Evolutionary conservation across 2,329 filamentous ascomycete genomes (phyloP), one percentile per base, ranked within the genome.

Genomic region (Raffaelea albimanens): DNA sequence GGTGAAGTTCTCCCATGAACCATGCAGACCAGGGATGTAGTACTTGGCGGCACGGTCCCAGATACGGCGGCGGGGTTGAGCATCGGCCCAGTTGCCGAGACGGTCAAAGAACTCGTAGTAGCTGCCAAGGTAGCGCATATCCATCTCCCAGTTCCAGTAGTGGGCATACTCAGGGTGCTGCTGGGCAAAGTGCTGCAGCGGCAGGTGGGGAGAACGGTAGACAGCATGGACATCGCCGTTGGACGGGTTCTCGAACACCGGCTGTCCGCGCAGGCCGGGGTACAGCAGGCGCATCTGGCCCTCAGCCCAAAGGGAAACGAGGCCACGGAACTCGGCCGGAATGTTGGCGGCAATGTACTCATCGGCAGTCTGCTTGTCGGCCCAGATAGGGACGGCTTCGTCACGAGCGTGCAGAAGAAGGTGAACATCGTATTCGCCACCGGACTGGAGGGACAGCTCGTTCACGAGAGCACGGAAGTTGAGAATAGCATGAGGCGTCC

Each of bases 381-480:
- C 80, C 85, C 85, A 95, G 55, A 95, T 87, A 40, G 84, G 85
- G 39, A 82, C 68, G 57, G 85, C 79, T 55, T 85, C 76, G 61
- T 94, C 84, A 57, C 87, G 87, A 54, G 94, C 86, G 55, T 95
- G 87, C 36, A 95, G 75, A 33, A 95, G 71, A 60, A 95, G 88
- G 62, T 93, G 87, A 3, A 95, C 73, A 4, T 77, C 75, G 57
- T 93, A 95, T 61, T 95, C 87, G 42, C 84, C 86, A 29, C 87
- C 87, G 0, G 86, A 90, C 47, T 79, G 72, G 43, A 95, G 68
- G 8, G 82, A 80, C 10, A 94, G 71, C 64, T 95, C 88, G 4
- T 83, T 80, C 39, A 95, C 80, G 57, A 95, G 69, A 29, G 89
- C 83, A 16, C 88, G 85, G 56, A 95, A 76, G 64, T 90, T 90